A percentile compares a stretch with the other conserved stretches of the same genome.
Evolutionary conservation across 1,284 basidiomycete genomes (phyloP).

Genomic region (Thecaphora thlaspeos): DNA sequence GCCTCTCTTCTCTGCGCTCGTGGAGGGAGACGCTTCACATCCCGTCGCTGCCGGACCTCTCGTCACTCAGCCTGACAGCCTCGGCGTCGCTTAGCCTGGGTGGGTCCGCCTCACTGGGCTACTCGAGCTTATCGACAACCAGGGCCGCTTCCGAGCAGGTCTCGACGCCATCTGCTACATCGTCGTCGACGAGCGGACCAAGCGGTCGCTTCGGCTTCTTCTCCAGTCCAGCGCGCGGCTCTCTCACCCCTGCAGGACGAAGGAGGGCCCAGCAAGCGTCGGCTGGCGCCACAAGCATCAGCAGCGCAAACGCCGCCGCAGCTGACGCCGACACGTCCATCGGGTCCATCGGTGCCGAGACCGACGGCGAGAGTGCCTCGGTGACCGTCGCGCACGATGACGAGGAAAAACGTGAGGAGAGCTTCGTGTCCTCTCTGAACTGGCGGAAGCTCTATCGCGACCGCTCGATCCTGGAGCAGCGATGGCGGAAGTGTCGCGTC

Average conservation of each 20-base stretch:
- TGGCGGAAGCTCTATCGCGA: conserved; percentile 29
- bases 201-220: conserved; percentile 25
- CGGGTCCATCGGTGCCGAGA: no score
- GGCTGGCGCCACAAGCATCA: no score
- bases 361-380: no score
- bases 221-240: conserved; percentile 14
- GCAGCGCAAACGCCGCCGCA: no score
- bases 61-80: conserved; percentile 6
- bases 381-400: no score
- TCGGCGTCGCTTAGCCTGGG: background rate
- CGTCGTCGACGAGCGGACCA: no score
- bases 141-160: background rate
- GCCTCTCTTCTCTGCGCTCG: conserved; percentile 19
- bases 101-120: background rate
- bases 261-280: background rate
- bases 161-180: conserved; percentile 2
- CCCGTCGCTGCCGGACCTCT: conserved; percentile 22
- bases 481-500: conserved; percentile 16
- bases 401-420: conserved; percentile 6
- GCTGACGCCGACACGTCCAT: no score
- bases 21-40: conserved; percentile 35
- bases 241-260: conserved; percentile 18
- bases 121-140: background rate
- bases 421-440: conserved; percentile 18
- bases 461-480: conserved; percentile 17